Base-by-base conservation (phyloP, 345 rosid genomes). In the Psidium friedrichsthalianum region DNA sequence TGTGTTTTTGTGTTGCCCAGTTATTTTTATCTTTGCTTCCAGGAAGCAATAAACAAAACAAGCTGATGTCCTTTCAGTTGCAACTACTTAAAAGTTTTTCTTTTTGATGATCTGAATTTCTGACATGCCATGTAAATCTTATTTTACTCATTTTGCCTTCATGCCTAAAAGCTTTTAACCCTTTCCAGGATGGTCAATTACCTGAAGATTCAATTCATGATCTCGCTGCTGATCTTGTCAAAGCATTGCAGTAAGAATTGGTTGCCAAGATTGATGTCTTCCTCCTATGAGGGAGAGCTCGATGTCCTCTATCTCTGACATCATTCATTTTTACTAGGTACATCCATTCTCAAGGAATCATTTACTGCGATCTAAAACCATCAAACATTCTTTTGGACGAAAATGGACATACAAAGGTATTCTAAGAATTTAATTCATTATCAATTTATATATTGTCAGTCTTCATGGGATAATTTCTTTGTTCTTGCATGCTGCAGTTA, bases 351-450 rank as follows among this genome's bases (percentile, higher is more conserved):
- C 94, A 95, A 90, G 99, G 98, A 84, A 93, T 95, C 84, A 94
- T 95, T 83, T 97, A 97, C 86, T 92, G 99, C 87, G 99, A 97
- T 90, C 85, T 97, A 86, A 97, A 97, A 89, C 99, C 99, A 82
- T 97, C 99, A 86, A 97, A 97, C 88, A 93, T 97, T 84, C 94
- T 96, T 84, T 88, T 97, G 87, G 99, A 97, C 57, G 99, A 97
- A 90, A 96, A 94, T 83, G 99, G 99, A 53, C 95, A 86, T 88
- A 90, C 91, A 59, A 97, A 97, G 98, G 99, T 97, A 89, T 25
- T 29, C 58, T 24, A 83, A 82, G 55, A 32, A 40, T 82, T 32
- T 51, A 64, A 32, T 51, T 54, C 3, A 55, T 20, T 40, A 22
- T 82, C 55, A 58, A 14, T 76, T 82, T 84, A 87, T 42, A 59